Evolutionary conservation across 164 flowering plant genomes (phyloP).

Genomic region (Aristolochia fimbriata): DNA sequence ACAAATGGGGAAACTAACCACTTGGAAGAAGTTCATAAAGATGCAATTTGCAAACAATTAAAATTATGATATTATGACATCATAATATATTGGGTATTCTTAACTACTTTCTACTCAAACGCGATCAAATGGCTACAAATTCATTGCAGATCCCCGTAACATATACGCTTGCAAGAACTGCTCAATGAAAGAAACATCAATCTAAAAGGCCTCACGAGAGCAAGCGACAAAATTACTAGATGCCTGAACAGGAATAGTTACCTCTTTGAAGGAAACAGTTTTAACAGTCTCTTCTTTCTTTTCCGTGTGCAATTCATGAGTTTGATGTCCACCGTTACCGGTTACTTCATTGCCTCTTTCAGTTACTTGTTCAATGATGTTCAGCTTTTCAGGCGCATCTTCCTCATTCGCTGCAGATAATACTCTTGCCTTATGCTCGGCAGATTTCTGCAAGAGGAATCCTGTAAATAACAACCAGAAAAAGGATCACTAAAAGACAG

Average conservation of each 20-base stretch:
- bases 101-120: neutral
- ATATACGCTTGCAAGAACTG: neutral
- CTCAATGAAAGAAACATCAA: neutral
- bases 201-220: neutral
- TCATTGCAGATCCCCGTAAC: neutral
- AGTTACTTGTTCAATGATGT: conserved; percentile 46
- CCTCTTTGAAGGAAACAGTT: neutral
- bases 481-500: neutral
- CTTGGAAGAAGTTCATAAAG: neutral
- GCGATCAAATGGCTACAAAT: neutral
- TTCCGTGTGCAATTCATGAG: neutral
- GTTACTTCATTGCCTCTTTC: neutral
- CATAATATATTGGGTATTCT: neutral
- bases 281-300: neutral
- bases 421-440: conserved; percentile 44
- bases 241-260: neutral
- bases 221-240: too few relatives aligned
- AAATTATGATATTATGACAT: neutral
- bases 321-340: neutral
- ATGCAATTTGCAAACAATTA: too few relatives aligned
- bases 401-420: conserved; percentile 32
- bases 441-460: conserved; percentile 12
- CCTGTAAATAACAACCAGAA: conserved; percentile 9
- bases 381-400: conserved; percentile 11
- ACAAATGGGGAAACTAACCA: neutral